Evolutionary conservation across 2,329 filamentous ascomycete species (phyloP).

Genomic region (Monosporascus ibericus): DNA sequence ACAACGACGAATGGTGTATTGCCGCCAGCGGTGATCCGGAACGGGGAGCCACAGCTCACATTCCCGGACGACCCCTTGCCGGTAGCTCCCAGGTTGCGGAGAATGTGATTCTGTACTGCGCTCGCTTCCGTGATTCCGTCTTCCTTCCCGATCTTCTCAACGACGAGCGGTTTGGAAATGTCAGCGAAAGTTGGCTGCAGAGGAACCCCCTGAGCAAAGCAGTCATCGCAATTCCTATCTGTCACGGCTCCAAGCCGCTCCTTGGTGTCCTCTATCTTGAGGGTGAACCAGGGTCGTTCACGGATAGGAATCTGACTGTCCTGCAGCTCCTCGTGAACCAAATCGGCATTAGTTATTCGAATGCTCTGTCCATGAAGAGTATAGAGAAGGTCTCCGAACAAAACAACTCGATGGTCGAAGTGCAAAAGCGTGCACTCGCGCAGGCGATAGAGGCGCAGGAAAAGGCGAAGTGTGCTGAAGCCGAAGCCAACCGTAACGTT

Average conservation of each 20-base stretch:
- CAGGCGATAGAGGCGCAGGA: slow-evolving; percentile 68
- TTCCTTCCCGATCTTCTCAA: slow-evolving; percentile 68
- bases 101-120: slow-evolving; percentile 70
- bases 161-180: slow-evolving; percentile 74
- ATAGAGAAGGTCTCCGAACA: slow-evolving; percentile 73
- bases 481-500: slow-evolving; percentile 71
- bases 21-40: slow-evolving; percentile 70
- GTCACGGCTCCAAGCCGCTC: slow-evolving; percentile 63
- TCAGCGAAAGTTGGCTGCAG: slow-evolving; percentile 61
- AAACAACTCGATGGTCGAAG: slow-evolving; percentile 70
- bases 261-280: slow-evolving; percentile 73
- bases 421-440: slow-evolving; percentile 67
- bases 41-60: slow-evolving; percentile 59
- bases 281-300: slow-evolving; percentile 68
- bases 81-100: slow-evolving; percentile 65
- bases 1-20: slow-evolving; percentile 60
- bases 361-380: slow-evolving; percentile 61
- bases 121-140: slow-evolving; percentile 68
- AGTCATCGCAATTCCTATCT: slow-evolving; percentile 74
- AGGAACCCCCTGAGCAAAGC: slow-evolving; percentile 65
- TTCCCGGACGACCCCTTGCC: slow-evolving; percentile 57
- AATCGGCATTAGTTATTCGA: slow-evolving; percentile 67
- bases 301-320: slow-evolving; percentile 63
- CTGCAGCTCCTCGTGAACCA: slow-evolving; percentile 70
- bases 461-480: slow-evolving; percentile 71